phyloP scores from a whole-genome alignment of 805 yeast genomes.

The Metschnikowia cubensis region DNA sequence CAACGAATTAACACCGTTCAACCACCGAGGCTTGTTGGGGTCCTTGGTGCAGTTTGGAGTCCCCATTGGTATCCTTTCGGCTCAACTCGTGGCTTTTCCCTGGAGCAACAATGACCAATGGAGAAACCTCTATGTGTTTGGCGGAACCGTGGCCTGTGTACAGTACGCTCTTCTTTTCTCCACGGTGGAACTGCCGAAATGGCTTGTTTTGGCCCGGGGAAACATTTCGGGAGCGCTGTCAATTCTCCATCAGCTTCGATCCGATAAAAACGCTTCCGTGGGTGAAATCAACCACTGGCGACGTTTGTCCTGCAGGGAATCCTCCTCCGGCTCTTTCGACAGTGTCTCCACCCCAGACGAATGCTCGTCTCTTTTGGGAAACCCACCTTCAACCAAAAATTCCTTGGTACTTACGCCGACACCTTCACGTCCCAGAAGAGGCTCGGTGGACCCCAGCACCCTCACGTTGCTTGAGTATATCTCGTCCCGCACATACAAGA shows the following conservation, averaged over 20 bases:
- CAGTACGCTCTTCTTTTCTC: slow-evolving; percentile 33
- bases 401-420: not conserved
- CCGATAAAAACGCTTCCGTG: slow-evolving; percentile 27
- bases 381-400: not conserved
- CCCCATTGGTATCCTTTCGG: slow-evolving; percentile 34
- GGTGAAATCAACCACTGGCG: slow-evolving; percentile 39
- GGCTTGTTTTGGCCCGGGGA: slow-evolving; percentile 32
- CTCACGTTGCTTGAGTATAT: slow-evolving; percentile 22
- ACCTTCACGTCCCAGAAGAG: not conserved
- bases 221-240: slow-evolving; percentile 27
- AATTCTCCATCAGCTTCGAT: slow-evolving; percentile 26
- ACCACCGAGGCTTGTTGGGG: slow-evolving; percentile 41
- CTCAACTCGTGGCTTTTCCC: slow-evolving; percentile 30
- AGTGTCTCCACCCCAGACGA: not conserved
- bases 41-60: slow-evolving; percentile 37
- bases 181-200: slow-evolving; percentile 39
- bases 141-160: slow-evolving; percentile 21
- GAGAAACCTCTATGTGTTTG: slow-evolving; percentile 31
- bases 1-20: slow-evolving; percentile 37
- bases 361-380: slow-evolving; percentile 5
- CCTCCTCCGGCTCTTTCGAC: not conserved
- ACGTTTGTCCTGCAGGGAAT: slow-evolving; percentile 19
- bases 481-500: slow-evolving; percentile 16
- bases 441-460: slow-evolving; percentile 27
- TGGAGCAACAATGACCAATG: slow-evolving; percentile 37